These are phyloP conservation scores for Nissolia schottii DNA, from an alignment of 306 rosid genomes.

Conservation along the genomic window DNA sequence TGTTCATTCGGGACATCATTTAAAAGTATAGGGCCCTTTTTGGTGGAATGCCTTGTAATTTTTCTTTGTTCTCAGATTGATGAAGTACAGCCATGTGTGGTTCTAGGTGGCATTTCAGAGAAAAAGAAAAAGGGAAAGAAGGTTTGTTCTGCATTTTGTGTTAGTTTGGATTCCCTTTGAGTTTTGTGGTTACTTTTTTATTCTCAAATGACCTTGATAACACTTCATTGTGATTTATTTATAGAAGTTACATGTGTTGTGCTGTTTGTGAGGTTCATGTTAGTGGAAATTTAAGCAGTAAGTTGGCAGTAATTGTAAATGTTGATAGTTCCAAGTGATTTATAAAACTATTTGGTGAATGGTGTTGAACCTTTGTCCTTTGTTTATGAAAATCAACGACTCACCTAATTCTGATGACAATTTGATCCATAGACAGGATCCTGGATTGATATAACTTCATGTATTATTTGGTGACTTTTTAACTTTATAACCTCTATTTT, in stretches of 20 bases:
- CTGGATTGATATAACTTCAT: background rate
- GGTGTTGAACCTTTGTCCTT: background rate
- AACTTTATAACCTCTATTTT: background rate
- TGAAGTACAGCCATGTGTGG: constrained; percentile 69
- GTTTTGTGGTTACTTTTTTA: background rate
- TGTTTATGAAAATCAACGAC: background rate
- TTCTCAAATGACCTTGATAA: background rate
- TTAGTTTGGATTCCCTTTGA: constrained; percentile 6
- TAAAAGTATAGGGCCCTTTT: background rate
- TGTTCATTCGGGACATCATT: background rate
- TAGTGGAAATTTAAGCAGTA: background rate
- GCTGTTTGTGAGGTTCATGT: background rate
- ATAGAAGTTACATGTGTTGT: constrained; percentile 1
- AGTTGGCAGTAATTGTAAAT: background rate
- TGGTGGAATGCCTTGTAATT: background rate
- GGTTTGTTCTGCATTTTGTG: constrained; percentile 37
- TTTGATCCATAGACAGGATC: background rate
- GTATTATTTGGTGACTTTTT: background rate
- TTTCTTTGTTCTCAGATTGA: constrained; percentile 53
- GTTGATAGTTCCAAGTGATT: background rate
- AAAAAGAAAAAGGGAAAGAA: constrained; percentile 54
- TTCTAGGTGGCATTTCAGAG: constrained; percentile 68
- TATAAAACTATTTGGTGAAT: background rate
- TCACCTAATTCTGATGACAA: background rate
- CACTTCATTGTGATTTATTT: background rate